Evolutionary conservation across 352 stramenopile species (phyloP).

Genomic region (Phytophthora hybrid): DNA sequence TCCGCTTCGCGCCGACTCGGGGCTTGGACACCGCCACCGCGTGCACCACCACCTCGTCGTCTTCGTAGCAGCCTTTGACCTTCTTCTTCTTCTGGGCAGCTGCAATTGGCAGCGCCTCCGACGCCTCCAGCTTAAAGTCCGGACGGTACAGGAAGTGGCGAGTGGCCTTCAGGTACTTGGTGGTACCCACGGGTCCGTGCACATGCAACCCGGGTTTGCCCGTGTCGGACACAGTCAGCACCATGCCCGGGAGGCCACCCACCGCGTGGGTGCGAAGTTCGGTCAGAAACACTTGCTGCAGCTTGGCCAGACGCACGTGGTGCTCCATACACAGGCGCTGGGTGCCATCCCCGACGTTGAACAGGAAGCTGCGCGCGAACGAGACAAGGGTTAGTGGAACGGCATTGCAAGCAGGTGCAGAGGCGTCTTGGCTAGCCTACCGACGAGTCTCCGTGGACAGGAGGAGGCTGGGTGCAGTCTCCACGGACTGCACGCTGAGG

Average conservation of each 20-base stretch:
- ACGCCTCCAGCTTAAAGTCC: conserved; percentile 60
- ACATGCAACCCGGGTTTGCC: conserved; percentile 80
- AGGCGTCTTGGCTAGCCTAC: conserved; percentile 28
- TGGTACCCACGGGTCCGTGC: conserved; percentile 73
- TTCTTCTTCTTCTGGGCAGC: conserved; percentile 13
- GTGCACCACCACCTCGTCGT: conserved; percentile 67
- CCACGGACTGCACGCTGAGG: conserved; percentile 74
- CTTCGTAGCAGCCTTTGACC: conserved; percentile 48
- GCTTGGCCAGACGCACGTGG: conserved; percentile 86
- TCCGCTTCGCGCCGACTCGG: conserved; percentile 61
- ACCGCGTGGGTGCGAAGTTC: conserved; percentile 82
- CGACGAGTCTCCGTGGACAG: conserved; percentile 71
- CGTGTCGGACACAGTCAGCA: conserved; percentile 90
- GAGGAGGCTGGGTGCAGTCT: conserved; percentile 80
- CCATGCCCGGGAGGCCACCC: conserved; percentile 87
- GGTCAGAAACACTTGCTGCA: conserved; percentile 88
- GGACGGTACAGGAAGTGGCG: conserved; percentile 85
- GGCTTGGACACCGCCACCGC: conserved; percentile 47
- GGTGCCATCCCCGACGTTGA: conserved; percentile 91
- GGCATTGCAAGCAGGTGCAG: background rate
- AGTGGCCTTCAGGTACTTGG: conserved; percentile 79
- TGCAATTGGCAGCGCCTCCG: conserved; percentile 35
- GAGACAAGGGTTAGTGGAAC: conserved; percentile 16
- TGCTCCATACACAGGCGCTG: conserved; percentile 94
- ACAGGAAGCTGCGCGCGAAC: conserved; percentile 70